Conservation (phyloP, 2,329 filamentous ascomycete species). For the Scedosporium apiospermum region DNA sequence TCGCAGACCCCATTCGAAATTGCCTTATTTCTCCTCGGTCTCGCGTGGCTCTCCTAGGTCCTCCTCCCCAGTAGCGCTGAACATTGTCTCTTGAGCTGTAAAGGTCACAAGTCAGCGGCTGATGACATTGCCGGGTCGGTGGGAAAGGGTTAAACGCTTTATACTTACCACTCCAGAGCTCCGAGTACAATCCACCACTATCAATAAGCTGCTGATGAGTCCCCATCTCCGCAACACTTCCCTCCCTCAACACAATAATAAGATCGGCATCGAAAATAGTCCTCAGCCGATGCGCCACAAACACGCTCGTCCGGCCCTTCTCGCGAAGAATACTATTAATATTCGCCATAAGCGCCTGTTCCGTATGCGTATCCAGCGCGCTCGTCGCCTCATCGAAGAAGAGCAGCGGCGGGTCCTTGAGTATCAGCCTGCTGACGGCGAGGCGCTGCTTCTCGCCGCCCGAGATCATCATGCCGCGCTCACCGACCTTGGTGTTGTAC, state of each 20-base stretch:
- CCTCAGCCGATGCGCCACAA: slow-evolving; percentile 83
- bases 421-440: slow-evolving; percentile 70
- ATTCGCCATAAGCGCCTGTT: slow-evolving; percentile 80
- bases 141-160: neutral
- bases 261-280: slow-evolving; percentile 91
- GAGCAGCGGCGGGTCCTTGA: slow-evolving; percentile 81
- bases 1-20: neutral
- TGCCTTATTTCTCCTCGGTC: slow-evolving; percentile 13
- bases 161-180: slow-evolving; percentile 77
- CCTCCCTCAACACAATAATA: slow-evolving; percentile 83
- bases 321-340: slow-evolving; percentile 89
- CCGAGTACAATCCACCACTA: slow-evolving; percentile 68
- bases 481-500: slow-evolving; percentile 84
- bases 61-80: slow-evolving; percentile 35
- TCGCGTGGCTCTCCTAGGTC: slow-evolving; percentile 17
- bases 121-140: neutral
- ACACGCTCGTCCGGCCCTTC: slow-evolving; percentile 83
- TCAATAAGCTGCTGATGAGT: slow-evolving; percentile 81
- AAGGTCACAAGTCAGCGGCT: slow-evolving; percentile 10
- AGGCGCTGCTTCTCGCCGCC: slow-evolving; percentile 90
- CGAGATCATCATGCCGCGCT: slow-evolving; percentile 93
- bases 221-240: slow-evolving; percentile 77
- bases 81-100: slow-evolving; percentile 53
- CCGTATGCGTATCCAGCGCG: slow-evolving; percentile 86
- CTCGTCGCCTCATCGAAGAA: slow-evolving; percentile 96